Evolutionary conservation across 352 stramenopile genomes (phyloP).

Genomic region (Phytophthora foliorum): DNA sequence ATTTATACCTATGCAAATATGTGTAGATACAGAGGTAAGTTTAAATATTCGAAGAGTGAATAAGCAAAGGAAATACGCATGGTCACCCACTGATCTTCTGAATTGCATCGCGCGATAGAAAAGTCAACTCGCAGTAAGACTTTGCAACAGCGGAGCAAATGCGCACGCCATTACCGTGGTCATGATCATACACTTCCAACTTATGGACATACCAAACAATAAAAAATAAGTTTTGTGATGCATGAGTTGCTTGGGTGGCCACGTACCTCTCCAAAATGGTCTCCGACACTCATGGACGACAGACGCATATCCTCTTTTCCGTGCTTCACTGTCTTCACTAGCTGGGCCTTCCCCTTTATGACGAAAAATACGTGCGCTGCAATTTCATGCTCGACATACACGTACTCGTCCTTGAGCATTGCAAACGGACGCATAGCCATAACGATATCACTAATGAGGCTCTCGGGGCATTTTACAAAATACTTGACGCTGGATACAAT

Average conservation of each 20-base stretch:
- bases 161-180: conserved; percentile 85
- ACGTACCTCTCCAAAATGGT: conserved; percentile 86
- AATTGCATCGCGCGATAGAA: conserved; percentile 81
- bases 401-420: conserved; percentile 79
- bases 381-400: conserved; percentile 87
- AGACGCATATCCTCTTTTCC: conserved; percentile 61
- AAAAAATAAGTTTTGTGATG: conserved; percentile 3
- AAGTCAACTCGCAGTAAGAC: conserved; percentile 83
- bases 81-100: conserved; percentile 70
- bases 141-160: conserved; percentile 84
- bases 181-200: conserved; percentile 85
- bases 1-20: conserved; percentile 48
- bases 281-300: conserved; percentile 52
- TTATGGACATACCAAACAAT: conserved; percentile 18
- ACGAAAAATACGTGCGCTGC: conserved; percentile 88
- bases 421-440: conserved; percentile 84
- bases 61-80: neutral
- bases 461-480: conserved; percentile 81
- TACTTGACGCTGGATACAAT: conserved; percentile 78
- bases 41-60: neutral
- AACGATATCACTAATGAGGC: conserved; percentile 86
- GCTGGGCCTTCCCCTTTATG: conserved; percentile 74
- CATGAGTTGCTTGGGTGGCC: neutral
- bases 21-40: conserved; percentile 1
- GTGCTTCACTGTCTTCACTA: conserved; percentile 63